phyloP scores from a whole-genome alignment of 352 stramenopile genomes.

The Phytophthora chlamydospora region DNA sequence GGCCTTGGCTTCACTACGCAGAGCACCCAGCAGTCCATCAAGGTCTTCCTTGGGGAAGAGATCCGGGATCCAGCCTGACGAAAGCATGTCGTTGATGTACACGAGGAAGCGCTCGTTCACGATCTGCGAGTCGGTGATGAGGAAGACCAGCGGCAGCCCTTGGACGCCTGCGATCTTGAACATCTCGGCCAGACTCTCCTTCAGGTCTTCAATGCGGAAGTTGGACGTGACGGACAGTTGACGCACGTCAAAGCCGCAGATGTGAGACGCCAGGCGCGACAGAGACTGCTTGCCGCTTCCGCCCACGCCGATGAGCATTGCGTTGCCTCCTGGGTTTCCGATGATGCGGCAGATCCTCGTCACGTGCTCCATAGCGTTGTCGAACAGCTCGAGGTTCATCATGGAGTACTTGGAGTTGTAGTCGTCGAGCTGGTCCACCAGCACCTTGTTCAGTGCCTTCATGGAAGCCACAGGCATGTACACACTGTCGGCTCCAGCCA shows the following conservation, averaged over 20 bases:
- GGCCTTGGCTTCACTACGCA: constrained; percentile 96
- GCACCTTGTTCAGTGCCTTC: constrained; percentile 89
- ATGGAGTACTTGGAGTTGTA: constrained; percentile 98
- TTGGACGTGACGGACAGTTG: constrained; percentile 96
- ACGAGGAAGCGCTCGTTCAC: constrained; percentile 98
- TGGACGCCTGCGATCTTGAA: constrained; percentile 96
- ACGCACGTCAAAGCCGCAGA: constrained; percentile 96
- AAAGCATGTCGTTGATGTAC: constrained; percentile 98
- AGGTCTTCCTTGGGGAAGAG: constrained; percentile 98
- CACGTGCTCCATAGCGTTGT: constrained; percentile 97
- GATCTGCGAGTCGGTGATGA: constrained; percentile 99
- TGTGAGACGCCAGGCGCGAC: constrained; percentile 95
- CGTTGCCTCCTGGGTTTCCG: constrained; percentile 95
- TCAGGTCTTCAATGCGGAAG: constrained; percentile 97
- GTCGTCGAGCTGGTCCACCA: constrained; percentile 94
- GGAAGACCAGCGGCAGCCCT: constrained; percentile 94
- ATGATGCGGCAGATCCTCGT: constrained; percentile 97
- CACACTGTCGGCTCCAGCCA: constrained; percentile 63
- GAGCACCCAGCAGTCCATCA: constrained; percentile 89
- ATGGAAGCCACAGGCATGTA: constrained; percentile 84
- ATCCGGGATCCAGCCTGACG: constrained; percentile 95
- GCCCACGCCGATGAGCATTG: constrained; percentile 98
- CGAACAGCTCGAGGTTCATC: constrained; percentile 99
- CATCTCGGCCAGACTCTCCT: constrained; percentile 97
- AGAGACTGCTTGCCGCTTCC: constrained; percentile 97